Evolutionary conservation across 805 yeast species (phyloP), one percentile per base, ranked within the genome.

Genomic region (Hemisphaericaspora nanyangensis): DNA sequence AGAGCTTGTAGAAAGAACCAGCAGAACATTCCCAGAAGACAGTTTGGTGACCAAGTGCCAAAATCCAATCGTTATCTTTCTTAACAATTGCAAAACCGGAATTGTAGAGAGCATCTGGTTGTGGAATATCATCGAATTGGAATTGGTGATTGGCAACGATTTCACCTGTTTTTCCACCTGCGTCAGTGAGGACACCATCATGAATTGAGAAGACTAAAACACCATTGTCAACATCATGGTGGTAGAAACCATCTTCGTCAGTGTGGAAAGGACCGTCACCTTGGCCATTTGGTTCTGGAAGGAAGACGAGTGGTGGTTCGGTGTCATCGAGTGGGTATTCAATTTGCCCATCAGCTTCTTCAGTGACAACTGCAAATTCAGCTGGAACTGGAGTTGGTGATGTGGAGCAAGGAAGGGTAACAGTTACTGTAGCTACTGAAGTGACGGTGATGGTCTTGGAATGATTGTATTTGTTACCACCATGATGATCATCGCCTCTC

Each of bases 161-260:
- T 17, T 26, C 30, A 12, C 42, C 42, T 17, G 17, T 39, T 20
- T 27, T 29, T 24, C 31, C 36, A 7, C 15, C 8, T 26, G 35
- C 32, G 30, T 39, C 42, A 15, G 66, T 72, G 53, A 84, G 68
- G 34, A 77, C 54, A 48, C 79, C 63, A 18, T 55, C 65, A 26
- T 66, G 61, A 55, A 84, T 71, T 27, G 72, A 65, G 72, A 82
- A 68, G 34, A 79, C 17, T 11, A 17, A 25, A 5, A 17, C 36
- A 34, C 17, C 13, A 12, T 34, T 17, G 16, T 15, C 28, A 15
- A 18, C 16, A 18, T 18, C 16, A 31, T 15, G 13, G 18, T 30
- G 26, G 26, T 8, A 12, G 26, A 22, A 22, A 22, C 26, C 26
- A 22, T 22, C 26, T n/a, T n/a, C n/a, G n/a, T n/a, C n/a, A n/a